A percentile compares a stretch with the other conserved stretches of the same genome.
Evolutionary conservation across 768 basidiomycete genomes (phyloP).

Genomic region (Lentinula sp.): DNA sequence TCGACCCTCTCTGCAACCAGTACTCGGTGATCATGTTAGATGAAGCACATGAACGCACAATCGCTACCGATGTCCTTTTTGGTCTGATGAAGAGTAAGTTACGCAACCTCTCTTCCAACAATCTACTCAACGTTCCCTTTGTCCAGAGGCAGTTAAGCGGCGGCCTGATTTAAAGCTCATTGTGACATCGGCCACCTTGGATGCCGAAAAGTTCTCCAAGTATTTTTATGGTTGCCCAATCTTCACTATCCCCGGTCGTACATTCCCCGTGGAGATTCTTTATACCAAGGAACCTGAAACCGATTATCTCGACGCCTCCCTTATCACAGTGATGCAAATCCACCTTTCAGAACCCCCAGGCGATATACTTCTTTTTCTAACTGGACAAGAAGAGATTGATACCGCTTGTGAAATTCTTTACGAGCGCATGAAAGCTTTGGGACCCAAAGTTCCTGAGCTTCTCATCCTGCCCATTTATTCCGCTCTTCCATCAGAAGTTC

Average conservation of each 20-base stretch:
- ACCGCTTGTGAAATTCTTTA: conserved; percentile 95
- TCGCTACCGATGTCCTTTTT: conserved; percentile 97
- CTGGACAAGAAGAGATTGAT: conserved; percentile 98
- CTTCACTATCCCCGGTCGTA: conserved; percentile 98
- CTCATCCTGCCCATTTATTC: conserved; percentile 98
- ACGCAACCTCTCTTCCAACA: background rate
- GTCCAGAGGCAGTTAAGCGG: conserved; percentile 85
- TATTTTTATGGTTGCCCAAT: conserved; percentile 99
- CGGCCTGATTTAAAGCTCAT: conserved; percentile 96
- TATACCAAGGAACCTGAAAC: conserved; percentile 98
- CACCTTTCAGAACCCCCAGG: conserved; percentile 97
- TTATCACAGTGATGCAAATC: conserved; percentile 99
- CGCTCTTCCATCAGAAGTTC: conserved; percentile 95
- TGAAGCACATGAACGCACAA: conserved; percentile 97
- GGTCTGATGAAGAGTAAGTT: conserved; percentile 84
- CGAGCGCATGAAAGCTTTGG: conserved; percentile 98
- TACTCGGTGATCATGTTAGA: conserved; percentile 98
- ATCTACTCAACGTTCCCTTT: conserved; percentile 16
- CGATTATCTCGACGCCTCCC: conserved; percentile 95
- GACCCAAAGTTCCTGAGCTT: conserved; percentile 97
- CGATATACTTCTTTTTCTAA: conserved; percentile 94
- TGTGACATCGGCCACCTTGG: conserved; percentile 97
- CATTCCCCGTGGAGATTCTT: conserved; percentile 97
- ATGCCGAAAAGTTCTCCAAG: conserved; percentile 98
- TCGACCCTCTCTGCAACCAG: conserved; percentile 88